Evolutionary conservation across 2,329 filamentous ascomycete species (phyloP).

Genomic region (Hymenoscyphus fructigenus): DNA sequence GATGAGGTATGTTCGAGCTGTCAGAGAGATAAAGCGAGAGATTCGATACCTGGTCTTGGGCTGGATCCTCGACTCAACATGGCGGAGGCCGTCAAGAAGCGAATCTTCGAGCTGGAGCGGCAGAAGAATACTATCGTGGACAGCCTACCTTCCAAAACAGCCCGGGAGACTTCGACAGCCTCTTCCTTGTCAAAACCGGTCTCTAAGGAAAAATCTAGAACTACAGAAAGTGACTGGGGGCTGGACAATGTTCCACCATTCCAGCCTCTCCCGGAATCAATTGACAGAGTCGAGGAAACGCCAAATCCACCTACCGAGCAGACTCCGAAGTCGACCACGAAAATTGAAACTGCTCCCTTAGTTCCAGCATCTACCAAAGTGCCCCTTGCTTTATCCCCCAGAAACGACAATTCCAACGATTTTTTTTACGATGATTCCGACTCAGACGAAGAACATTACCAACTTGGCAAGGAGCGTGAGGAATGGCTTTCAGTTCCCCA

Average conservation of each 20-base stretch:
- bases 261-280: no score
- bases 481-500: neutral
- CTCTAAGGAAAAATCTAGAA: neutral
- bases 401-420: neutral
- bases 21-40: neutral
- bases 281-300: neutral
- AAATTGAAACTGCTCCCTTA: neutral
- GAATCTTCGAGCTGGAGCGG: conserved; percentile 7
- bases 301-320: neutral
- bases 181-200: no score
- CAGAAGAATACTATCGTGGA: neutral
- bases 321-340: neutral
- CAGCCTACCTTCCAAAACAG: neutral
- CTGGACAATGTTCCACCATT: neutral
- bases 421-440: neutral
- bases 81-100: conserved; percentile 8
- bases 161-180: neutral
- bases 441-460: neutral
- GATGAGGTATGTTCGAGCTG: conserved; percentile 8
- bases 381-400: neutral
- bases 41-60: neutral
- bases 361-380: neutral
- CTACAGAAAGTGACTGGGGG: neutral
- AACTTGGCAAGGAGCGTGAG: neutral
- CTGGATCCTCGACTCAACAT: neutral